Evolutionary conservation across 169 alveolate genomes (phyloP).

Genomic region (Theileria annulata): DNA sequence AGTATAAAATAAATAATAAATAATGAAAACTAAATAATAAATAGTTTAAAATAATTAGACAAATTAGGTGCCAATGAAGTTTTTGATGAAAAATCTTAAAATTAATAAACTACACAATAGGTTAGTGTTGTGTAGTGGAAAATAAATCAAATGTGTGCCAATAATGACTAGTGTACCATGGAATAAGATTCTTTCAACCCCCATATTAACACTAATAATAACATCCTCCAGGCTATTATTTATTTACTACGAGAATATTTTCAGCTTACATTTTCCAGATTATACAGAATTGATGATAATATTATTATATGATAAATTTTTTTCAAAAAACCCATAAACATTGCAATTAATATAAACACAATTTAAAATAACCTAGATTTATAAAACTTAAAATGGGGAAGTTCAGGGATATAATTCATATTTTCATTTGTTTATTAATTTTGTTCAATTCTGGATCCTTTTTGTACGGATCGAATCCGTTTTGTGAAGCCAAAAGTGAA

Average conservation of each 20-base stretch:
- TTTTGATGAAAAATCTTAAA: background rate
- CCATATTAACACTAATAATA: background rate
- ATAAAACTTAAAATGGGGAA: background rate
- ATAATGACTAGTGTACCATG: background rate
- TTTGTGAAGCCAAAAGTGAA: constrained; percentile 53
- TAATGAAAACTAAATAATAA: background rate
- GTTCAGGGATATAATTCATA: background rate
- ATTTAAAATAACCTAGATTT: background rate
- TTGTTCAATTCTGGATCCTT: background rate
- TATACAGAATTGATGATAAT: background rate
- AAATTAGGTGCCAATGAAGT: background rate
- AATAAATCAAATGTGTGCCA: background rate
- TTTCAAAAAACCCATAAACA: background rate
- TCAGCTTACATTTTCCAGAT: background rate
- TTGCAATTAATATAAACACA: background rate
- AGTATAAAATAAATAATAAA: background rate
- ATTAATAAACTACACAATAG: background rate
- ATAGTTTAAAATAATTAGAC: background rate
- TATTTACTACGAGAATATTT: background rate
- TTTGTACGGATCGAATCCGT: background rate
- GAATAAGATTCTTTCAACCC: background rate
- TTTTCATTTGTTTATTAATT: background rate
- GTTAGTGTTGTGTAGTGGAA: background rate
- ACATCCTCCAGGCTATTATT: background rate
- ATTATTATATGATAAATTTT: background rate